A percentile compares a stretch with the other conserved stretches of the same genome.
Conservation (phyloP, 2,329 filamentous ascomycete species). For the Podosphaera fusca region DNA sequence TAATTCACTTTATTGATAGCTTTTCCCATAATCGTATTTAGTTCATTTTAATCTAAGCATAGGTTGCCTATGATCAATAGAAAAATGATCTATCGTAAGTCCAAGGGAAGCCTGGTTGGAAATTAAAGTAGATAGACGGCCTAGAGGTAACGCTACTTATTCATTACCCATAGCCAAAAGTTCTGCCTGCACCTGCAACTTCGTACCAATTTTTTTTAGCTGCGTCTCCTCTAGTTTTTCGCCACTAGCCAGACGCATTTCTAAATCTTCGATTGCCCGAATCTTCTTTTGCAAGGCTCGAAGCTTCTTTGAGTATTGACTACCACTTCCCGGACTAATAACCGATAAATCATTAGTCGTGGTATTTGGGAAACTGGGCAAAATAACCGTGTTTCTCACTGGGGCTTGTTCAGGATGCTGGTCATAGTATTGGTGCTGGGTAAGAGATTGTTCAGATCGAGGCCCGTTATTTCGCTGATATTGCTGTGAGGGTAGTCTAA, state of each 20-base stretch:
- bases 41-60: too few relatives aligned
- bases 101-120: background rate
- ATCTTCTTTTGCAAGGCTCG: slow-evolving; percentile 91
- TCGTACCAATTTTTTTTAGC: slow-evolving; percentile 92
- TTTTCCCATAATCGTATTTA: too few relatives aligned
- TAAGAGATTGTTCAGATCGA: slow-evolving; percentile 11
- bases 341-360: slow-evolving; percentile 19
- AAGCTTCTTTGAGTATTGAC: slow-evolving; percentile 81
- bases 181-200: slow-evolving; percentile 64
- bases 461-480: slow-evolving; percentile 22
- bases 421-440: slow-evolving; percentile 4
- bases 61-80: background rate
- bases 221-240: slow-evolving; percentile 98
- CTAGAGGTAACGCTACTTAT: background rate
- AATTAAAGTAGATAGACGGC: background rate
- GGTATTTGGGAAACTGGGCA: background rate
- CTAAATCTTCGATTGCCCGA: slow-evolving; percentile 87
- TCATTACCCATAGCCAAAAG: slow-evolving; percentile 27
- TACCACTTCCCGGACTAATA: slow-evolving; percentile 30
- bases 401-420: slow-evolving; percentile 1
- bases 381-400: slow-evolving; percentile 16
- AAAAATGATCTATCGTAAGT: background rate
- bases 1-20: too few relatives aligned
- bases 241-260: slow-evolving; percentile 82
- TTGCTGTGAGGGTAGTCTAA: slow-evolving; percentile 22